phyloP scores from a whole-genome alignment of 768 basidiomycete species.

The Xerocomus spinulosus region DNA sequence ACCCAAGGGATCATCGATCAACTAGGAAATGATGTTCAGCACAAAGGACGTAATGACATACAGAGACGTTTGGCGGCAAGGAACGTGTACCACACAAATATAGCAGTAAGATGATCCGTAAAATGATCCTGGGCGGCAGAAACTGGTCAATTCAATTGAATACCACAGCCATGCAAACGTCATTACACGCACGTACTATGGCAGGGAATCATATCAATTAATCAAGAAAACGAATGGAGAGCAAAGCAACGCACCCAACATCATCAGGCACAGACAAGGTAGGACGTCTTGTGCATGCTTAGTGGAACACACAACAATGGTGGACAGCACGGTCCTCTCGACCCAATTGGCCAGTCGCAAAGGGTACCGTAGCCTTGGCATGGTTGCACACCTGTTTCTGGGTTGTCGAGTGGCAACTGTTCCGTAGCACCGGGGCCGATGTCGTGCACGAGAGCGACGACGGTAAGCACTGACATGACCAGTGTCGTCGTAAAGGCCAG shows the following conservation, averaged over 20 bases:
- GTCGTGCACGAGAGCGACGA: slow-evolving; percentile 2
- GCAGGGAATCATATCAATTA: not conserved
- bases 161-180: not conserved
- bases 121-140: not conserved
- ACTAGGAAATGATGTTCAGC: not conserved
- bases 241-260: not conserved
- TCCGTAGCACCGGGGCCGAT: not conserved
- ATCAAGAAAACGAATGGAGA: not conserved
- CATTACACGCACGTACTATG: not conserved
- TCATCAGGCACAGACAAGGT: slow-evolving; percentile 9
- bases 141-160: not conserved
- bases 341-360: slow-evolving; percentile 15
- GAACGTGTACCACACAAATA: not conserved
- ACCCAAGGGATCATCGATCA: not conserved
- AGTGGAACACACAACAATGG: slow-evolving; percentile 13
- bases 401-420: not conserved
- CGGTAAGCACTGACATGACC: not conserved
- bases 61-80: not conserved
- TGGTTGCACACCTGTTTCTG: not conserved
- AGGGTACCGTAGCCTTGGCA: slow-evolving; percentile 4
- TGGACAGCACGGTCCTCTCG: slow-evolving; percentile 14
- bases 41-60: not conserved
- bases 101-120: not conserved
- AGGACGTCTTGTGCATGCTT: slow-evolving; percentile 1
- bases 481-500: not conserved